Percentiles rank a stretch among this genome's conserved stretches.
phyloP scores from a whole-genome alignment of 352 stramenopile species.

The Phytophthora ohioensis region DNA sequence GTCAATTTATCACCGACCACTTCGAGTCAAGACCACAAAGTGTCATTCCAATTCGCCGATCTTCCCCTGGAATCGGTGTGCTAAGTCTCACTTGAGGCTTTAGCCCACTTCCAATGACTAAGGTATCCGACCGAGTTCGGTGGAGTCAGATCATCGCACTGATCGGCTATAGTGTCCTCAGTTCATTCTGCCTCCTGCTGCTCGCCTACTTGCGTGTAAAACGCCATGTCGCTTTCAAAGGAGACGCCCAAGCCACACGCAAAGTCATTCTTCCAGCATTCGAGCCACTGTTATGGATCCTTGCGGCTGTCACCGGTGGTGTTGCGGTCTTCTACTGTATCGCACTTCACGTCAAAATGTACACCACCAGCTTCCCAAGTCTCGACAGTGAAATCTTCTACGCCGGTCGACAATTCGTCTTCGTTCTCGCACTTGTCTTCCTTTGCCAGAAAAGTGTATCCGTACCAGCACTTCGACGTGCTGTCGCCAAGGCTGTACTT shows the following conservation, averaged over 20 bases:
- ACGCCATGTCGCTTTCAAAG: slow-evolving; percentile 51
- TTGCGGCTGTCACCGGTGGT: slow-evolving; percentile 35
- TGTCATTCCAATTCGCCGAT: slow-evolving; percentile 3
- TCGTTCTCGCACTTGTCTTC: slow-evolving; percentile 58
- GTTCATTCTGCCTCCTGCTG: slow-evolving; percentile 43
- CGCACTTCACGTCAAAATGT: slow-evolving; percentile 41
- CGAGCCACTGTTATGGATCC: slow-evolving; percentile 64
- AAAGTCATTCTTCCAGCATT: slow-evolving; percentile 70
- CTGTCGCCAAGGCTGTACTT: slow-evolving; percentile 47
- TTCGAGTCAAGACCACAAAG: slow-evolving; percentile 3
- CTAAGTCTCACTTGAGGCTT: slow-evolving; percentile 4
- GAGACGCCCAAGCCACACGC: slow-evolving; percentile 44
- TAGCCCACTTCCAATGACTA: slow-evolving; percentile 8
- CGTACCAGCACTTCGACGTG: slow-evolving; percentile 53
- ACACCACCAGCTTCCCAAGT: slow-evolving; percentile 38
- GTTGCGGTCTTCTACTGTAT: slow-evolving; percentile 50
- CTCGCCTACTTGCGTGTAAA: slow-evolving; percentile 56
- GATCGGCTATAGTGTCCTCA: slow-evolving; percentile 48
- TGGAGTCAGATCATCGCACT: slow-evolving; percentile 46
- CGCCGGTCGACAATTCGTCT: slow-evolving; percentile 60
- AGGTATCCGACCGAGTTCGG: slow-evolving; percentile 20
- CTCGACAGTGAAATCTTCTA: slow-evolving; percentile 54
- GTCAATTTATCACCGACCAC: slow-evolving; percentile 8
- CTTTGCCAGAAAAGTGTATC: slow-evolving; percentile 76
- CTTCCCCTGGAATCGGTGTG: not conserved